Evolutionary conservation across 306 rosid genomes (phyloP), one percentile per base, ranked within the genome.

Genomic region (Cotoneaster glaucophyllus): DNA sequence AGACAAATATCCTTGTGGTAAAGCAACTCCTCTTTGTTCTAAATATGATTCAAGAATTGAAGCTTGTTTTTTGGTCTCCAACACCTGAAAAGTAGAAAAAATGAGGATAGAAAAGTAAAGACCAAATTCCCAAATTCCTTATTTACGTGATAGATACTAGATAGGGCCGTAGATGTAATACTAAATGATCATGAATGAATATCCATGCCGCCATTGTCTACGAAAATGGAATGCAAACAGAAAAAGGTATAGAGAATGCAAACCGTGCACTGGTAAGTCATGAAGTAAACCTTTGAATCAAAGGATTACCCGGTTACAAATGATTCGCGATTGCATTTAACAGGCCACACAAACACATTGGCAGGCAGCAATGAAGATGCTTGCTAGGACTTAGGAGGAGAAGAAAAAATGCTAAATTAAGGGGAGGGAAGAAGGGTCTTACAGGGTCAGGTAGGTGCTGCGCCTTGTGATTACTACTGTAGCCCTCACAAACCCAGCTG

Each of bases 31-130:
- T 85, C 98, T 88, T 81, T 89, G 97, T 89, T 88, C 96, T 79
- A 95, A 89, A 84, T 95, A 95, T 8, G 97, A 87, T 75, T 88
- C 93, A 57, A 95, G 97, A 81, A 95, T 82, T 67, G 95, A 79
- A 37, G 81, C 91, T 76, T 86, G 91, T 72, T 83, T 88, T 82
- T 83, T 86, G 34, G 87, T 74, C 80, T 92, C 97, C 31, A 71
- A 88, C 69, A 90, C 89, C 97, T 92, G 83, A 75, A 74, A 81
- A 15, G 81, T 37, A 67, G n/a, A 29, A n/a, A 78, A 79, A 24
- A 26, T 18, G 53, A 37, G 0, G 43, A 32, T 54, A 34, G 9
- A 32, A n/a, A 53, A 15, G 69, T 31, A 69, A 69, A 70, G 32
- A 66, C 44, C 21, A 41, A 37, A 15, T 28, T 22, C 56, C n/a